Conservation (phyloP, 768 basidiomycete genomes). For the Coprinopsis marcescibilis region DNA sequence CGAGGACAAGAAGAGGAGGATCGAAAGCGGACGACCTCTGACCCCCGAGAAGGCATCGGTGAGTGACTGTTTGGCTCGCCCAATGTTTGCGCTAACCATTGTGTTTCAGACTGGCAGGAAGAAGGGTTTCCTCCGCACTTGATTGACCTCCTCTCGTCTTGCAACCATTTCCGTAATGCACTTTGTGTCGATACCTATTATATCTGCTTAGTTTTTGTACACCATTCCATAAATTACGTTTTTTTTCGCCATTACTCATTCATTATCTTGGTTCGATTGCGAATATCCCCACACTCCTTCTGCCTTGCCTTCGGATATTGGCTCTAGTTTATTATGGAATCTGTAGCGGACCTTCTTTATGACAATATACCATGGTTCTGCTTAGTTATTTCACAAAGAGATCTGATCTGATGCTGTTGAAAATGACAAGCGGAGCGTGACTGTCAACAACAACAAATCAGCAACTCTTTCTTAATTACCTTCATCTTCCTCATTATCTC, state of each 20-base stretch:
- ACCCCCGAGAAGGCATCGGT: slow-evolving; percentile 92
- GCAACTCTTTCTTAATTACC: slow-evolving; percentile 10
- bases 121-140: slow-evolving; percentile 74
- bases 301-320: slow-evolving; percentile 50
- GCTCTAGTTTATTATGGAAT: slow-evolving; percentile 34
- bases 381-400: not conserved
- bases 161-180: slow-evolving; percentile 23
- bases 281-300: slow-evolving; percentile 52
- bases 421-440: not conserved
- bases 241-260: slow-evolving; percentile 30
- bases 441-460: slow-evolving; percentile 36
- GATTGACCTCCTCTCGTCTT: slow-evolving; percentile 26
- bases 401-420: slow-evolving; percentile 10
- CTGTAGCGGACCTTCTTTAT: slow-evolving; percentile 30
- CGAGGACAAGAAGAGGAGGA: slow-evolving; percentile 96
- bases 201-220: slow-evolving; percentile 30
- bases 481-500: slow-evolving; percentile 15
- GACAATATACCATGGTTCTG: slow-evolving; percentile 42
- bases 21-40: slow-evolving; percentile 91
- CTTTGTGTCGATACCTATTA: slow-evolving; percentile 21
- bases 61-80: slow-evolving; percentile 27
- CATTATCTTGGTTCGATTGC: slow-evolving; percentile 43
- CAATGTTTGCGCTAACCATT: slow-evolving; percentile 14
- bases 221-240: slow-evolving; percentile 33
- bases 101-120: slow-evolving; percentile 50